Evolutionary conservation across 1,139 yeast species (phyloP), one percentile per base, ranked within the genome.

Genomic region (Geotrichum aggregatum): DNA sequence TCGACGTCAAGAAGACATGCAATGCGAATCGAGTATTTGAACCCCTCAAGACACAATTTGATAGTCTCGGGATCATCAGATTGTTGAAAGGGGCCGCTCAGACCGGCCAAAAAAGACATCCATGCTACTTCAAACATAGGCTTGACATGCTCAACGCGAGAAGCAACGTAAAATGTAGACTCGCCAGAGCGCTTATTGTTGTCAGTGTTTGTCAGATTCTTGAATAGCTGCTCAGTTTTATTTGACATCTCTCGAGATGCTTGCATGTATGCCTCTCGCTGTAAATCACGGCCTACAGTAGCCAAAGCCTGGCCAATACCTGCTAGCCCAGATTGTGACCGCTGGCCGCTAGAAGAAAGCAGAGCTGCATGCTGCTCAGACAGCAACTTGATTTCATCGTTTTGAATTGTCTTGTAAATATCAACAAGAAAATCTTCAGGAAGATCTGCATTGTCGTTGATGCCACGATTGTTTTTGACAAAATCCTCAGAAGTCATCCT

Each of bases 91-190:
- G 96, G 95, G 2, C 95, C 94, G 0, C 97, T 88, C 50, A 94
- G 76, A 0, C 96, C 97, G 4, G 97, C 98, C 59, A 94, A 75
- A 50, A 92, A 79, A 0, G 97, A 88, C 97, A 92, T 89, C 99
- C 99, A 94, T 47, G 87, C 74, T 13, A 88, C 88, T 63, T 91
- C 97, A 70, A 92, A 92, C 66, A 94, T 87, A 0, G 97, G 92
- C 63, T 80, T 85, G 21, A 91, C 96, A 66, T 92, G 97, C 59
- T 88, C 94, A 18, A 87, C 81, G 65, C 86, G 92, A 2, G 92
- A 83, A 0, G 96, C 83, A 52, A 80, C 78, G 59, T 75, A 77
- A 61, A 74, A 78, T 18, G 69, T 69, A 10, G 52, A 71, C 3
- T 68, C 67, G 22, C 58, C 65, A 11, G 63, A 53, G 61, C 31